phyloP scores from a whole-genome alignment of 73 alveolate species.

The Paramecium biaurelia region DNA sequence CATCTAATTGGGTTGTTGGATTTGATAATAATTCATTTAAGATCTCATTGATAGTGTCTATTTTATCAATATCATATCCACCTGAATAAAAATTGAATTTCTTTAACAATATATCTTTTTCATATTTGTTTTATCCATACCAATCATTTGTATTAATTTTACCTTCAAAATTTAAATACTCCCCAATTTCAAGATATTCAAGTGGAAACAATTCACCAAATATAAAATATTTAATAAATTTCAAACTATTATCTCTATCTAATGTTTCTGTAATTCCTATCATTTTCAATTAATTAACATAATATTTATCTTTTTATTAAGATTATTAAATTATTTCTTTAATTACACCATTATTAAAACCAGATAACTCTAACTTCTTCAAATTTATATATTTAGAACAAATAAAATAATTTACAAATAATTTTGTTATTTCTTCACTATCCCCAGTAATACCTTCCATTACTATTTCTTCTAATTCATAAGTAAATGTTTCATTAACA shows the following conservation, averaged over 20 bases:
- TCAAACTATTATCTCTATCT: not conserved
- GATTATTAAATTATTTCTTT: not conserved
- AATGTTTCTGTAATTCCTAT: not conserved
- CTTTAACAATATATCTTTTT: not conserved
- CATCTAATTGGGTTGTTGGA: not conserved
- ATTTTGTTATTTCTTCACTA: not conserved
- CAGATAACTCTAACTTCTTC: not conserved
- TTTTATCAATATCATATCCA: conserved; percentile 13
- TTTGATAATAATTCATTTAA: not conserved
- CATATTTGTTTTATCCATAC: not conserved
- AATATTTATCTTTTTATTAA: not conserved
- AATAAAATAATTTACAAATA: not conserved
- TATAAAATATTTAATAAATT: not conserved
- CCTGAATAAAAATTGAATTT: not conserved
- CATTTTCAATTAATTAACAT: not conserved
- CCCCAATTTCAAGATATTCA: not conserved
- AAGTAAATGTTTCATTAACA: not conserved
- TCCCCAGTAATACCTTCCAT: not conserved
- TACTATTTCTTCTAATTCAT: not conserved
- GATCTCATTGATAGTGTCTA: not conserved
- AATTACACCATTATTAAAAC: not conserved
- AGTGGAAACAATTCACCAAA: conserved; percentile 6
- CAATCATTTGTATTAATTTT: not conserved
- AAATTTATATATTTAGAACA: not conserved
- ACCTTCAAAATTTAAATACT: not conserved